Evolutionary conservation across 306 rosid species (phyloP).

Genomic region (Vigna radiata): DNA sequence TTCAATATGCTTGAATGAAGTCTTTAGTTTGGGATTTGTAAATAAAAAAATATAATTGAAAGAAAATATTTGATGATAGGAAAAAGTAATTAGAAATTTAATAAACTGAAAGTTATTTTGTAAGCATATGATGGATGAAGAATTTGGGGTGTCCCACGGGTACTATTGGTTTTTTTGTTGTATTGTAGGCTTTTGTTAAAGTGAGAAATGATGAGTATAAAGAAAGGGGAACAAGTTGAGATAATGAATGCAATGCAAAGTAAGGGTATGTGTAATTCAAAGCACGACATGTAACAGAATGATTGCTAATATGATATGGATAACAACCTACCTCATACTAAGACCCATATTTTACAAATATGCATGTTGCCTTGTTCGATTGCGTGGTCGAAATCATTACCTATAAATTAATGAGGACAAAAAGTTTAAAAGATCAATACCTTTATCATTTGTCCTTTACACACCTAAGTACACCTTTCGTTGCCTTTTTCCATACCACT

Average conservation of each 20-base stretch:
- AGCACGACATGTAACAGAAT: slow-evolving; percentile 29
- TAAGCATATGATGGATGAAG: not conserved
- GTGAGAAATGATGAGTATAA: slow-evolving; percentile 25
- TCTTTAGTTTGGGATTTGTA: no score
- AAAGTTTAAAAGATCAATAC: slow-evolving; percentile 35
- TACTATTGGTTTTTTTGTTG: slow-evolving; percentile 26
- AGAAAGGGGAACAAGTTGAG: slow-evolving; percentile 36
- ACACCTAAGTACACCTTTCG: slow-evolving; percentile 22
- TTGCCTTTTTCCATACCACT: not conserved
- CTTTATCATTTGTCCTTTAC: slow-evolving; percentile 35
- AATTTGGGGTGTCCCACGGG: slow-evolving; percentile 25
- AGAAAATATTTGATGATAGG: no score
- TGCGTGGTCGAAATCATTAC: slow-evolving; percentile 1
- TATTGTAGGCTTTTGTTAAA: slow-evolving; percentile 17
- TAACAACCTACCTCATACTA: not conserved
- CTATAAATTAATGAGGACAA: slow-evolving; percentile 27
- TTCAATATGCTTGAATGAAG: no score
- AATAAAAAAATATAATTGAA: no score
- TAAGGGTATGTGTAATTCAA: not conserved
- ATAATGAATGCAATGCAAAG: not conserved
- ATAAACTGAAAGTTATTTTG: no score
- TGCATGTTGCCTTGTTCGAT: slow-evolving; percentile 25
- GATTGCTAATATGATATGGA: slow-evolving; percentile 31
- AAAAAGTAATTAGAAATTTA: no score
- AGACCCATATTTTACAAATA: not conserved